phyloP scores from a whole-genome alignment of 208 protist species.

The Trypanosoma rangeli region DNA sequence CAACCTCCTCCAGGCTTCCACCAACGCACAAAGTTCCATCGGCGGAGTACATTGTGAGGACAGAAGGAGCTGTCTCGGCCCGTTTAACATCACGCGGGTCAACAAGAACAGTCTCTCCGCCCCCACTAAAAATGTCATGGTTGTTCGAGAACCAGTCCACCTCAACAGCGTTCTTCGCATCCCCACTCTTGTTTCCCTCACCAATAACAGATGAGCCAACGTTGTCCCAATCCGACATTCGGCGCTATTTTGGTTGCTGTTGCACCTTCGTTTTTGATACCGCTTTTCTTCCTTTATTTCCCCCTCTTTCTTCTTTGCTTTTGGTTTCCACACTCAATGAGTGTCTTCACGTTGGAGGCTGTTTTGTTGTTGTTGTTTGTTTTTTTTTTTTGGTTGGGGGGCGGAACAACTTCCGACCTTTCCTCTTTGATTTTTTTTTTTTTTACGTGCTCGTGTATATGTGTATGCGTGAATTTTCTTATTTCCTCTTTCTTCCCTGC shows the following conservation, averaged over 20 bases:
- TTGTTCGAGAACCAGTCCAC: slow-evolving; percentile 26
- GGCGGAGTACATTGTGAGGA: slow-evolving; percentile 61
- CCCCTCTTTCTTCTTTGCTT: neutral
- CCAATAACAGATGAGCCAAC: neutral
- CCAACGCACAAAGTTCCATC: slow-evolving; percentile 54
- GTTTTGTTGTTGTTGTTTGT: too few relatives aligned
- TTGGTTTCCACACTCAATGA: neutral
- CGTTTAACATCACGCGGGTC: slow-evolving; percentile 68
- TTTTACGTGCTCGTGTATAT: neutral
- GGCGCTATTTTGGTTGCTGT: neutral
- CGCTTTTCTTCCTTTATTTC: too few relatives aligned
- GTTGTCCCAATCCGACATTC: slow-evolving; percentile 2
- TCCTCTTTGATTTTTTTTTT: neutral
- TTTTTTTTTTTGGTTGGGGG: too few relatives aligned
- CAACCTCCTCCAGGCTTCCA: slow-evolving; percentile 42
- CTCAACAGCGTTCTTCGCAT: slow-evolving; percentile 5
- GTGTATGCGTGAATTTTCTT: neutral
- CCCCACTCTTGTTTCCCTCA: neutral
- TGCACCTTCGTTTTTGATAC: neutral
- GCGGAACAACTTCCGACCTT: neutral
- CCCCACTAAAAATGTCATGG: slow-evolving; percentile 38
- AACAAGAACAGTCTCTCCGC: slow-evolving; percentile 30
- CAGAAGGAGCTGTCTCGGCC: slow-evolving; percentile 76
- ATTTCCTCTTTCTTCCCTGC: neutral
- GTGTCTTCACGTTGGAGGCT: too few relatives aligned